Percentiles rank a stretch among this genome's conserved stretches.
Evolutionary conservation across 2,329 filamentous ascomycete species (phyloP).

Genomic region (Trichoderma atroviride): DNA sequence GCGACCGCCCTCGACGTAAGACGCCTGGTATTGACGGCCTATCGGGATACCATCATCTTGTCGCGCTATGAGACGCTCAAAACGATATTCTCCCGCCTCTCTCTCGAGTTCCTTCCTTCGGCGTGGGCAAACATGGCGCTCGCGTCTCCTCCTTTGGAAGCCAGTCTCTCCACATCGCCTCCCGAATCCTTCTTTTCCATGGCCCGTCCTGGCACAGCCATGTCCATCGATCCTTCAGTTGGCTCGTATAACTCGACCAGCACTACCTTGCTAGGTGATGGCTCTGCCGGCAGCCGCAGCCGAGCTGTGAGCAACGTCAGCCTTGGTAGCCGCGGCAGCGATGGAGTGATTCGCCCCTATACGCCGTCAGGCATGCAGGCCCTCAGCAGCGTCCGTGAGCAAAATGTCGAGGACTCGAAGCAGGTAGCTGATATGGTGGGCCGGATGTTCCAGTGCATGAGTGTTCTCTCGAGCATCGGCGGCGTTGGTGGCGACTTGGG

Average conservation of each 20-base stretch:
- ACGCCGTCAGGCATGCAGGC: conserved; percentile 48
- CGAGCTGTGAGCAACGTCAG: conserved; percentile 87
- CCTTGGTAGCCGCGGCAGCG: conserved; percentile 57
- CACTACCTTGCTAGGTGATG: conserved; percentile 75
- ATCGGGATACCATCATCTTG: conserved; percentile 85
- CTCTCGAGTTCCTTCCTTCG: conserved; percentile 72
- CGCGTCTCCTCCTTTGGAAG: conserved; percentile 56
- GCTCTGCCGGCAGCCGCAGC: conserved; percentile 62
- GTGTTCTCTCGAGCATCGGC: conserved; percentile 77
- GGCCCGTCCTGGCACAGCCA: conserved; percentile 70
- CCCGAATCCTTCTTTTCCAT: conserved; percentile 51
- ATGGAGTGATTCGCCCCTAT: conserved; percentile 50
- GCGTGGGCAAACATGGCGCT: conserved; percentile 55
- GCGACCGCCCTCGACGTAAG: conserved; percentile 74
- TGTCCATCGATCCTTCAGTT: conserved; percentile 72
- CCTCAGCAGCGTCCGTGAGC: conserved; percentile 53
- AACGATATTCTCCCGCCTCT: conserved; percentile 85
- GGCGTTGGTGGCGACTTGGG: conserved; percentile 58
- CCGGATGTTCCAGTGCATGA: conserved; percentile 94
- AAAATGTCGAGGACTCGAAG: conserved; percentile 68
- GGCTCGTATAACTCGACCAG: conserved; percentile 79
- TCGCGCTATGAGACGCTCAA: conserved; percentile 88
- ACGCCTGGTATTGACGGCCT: conserved; percentile 83
- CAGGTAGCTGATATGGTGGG: conserved; percentile 93
- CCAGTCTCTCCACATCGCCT: conserved; percentile 55